These are phyloP conservation scores for Leishmania lainsoni DNA, from an alignment of 208 protist species.

Conservation along the genomic window DNA sequence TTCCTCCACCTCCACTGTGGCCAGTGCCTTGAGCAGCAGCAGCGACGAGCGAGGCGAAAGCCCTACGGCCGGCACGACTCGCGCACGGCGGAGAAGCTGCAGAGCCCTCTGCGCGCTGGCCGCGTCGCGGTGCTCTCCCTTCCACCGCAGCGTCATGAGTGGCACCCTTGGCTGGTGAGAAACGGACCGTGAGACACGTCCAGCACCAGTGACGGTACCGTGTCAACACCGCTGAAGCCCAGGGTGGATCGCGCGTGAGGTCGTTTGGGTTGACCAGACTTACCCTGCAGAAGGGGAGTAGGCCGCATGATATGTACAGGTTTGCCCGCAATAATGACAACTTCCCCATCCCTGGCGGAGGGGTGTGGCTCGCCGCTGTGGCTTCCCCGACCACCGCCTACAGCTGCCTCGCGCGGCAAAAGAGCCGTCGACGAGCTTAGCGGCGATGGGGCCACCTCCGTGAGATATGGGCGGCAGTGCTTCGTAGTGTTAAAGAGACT, in stretches of 20 bases:
- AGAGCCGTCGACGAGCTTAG: conserved; percentile 10
- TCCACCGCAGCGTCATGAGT: conserved; percentile 76
- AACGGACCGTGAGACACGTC: conserved; percentile 80
- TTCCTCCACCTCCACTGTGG: conserved; percentile 71
- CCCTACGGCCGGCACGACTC: conserved; percentile 49
- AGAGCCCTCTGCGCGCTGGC: conserved; percentile 57
- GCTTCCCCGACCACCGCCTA: not conserved
- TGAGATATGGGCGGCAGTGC: conserved; percentile 68
- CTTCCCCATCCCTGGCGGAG: conserved; percentile 13
- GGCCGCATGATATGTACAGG: conserved; percentile 22
- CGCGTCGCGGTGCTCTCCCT: conserved; percentile 62
- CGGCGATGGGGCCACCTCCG: conserved; percentile 5
- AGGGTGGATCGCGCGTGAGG: conserved; percentile 33
- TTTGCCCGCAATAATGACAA: conserved; percentile 32
- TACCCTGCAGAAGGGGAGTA: conserved; percentile 17
- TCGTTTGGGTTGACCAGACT: conserved; percentile 40
- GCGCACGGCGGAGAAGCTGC: conserved; percentile 48
- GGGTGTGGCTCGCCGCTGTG: not conserved
- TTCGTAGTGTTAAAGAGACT: conserved; percentile 47
- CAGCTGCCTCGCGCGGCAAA: not conserved
- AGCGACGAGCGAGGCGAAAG: conserved; percentile 59
- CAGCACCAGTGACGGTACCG: conserved; percentile 65
- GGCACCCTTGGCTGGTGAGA: conserved; percentile 49
- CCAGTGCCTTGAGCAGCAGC: conserved; percentile 69
- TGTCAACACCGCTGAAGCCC: conserved; percentile 77